phyloP scores from a whole-genome alignment of 805 yeast genomes.

The Saccharomycopsis sp. region DNA sequence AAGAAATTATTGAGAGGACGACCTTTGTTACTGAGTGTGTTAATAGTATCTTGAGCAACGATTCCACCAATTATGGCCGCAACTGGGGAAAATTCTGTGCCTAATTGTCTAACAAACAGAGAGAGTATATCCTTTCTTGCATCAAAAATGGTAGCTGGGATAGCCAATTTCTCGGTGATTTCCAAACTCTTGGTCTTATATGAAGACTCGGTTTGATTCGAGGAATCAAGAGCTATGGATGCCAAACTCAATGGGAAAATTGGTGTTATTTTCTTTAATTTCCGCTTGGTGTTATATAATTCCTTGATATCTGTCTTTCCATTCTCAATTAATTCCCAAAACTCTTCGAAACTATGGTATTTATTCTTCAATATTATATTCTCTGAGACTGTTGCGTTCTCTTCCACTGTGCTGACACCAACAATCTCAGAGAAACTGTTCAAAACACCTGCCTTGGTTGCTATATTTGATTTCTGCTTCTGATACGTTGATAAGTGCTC shows the following conservation, averaged over 20 bases:
- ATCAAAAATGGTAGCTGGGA: slow-evolving; percentile 41
- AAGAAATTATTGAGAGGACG: slow-evolving; percentile 77
- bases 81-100: slow-evolving; percentile 70
- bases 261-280: slow-evolving; percentile 46
- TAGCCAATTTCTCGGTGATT: slow-evolving; percentile 32
- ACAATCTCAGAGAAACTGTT: slow-evolving; percentile 15
- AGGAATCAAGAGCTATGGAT: slow-evolving; percentile 35
- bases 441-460: slow-evolving; percentile 44
- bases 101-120: slow-evolving; percentile 39
- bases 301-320: slow-evolving; percentile 20
- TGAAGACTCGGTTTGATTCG: background rate
- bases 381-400: slow-evolving; percentile 22
- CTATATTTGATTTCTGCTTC: slow-evolving; percentile 40
- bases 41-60: slow-evolving; percentile 84
- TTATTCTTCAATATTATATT: slow-evolving; percentile 9
- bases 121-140: slow-evolving; percentile 33
- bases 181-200: background rate
- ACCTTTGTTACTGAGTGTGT: slow-evolving; percentile 67
- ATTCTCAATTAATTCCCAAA: slow-evolving; percentile 20
- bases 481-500: slow-evolving; percentile 51
- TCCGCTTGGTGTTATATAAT: slow-evolving; percentile 27
- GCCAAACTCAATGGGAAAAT: slow-evolving; percentile 56
- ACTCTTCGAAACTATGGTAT: slow-evolving; percentile 13
- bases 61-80: slow-evolving; percentile 88
- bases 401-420: slow-evolving; percentile 28